Base-by-base conservation (phyloP, 2,329 filamentous ascomycete species). In the Elsinoe fawcettii region DNA sequence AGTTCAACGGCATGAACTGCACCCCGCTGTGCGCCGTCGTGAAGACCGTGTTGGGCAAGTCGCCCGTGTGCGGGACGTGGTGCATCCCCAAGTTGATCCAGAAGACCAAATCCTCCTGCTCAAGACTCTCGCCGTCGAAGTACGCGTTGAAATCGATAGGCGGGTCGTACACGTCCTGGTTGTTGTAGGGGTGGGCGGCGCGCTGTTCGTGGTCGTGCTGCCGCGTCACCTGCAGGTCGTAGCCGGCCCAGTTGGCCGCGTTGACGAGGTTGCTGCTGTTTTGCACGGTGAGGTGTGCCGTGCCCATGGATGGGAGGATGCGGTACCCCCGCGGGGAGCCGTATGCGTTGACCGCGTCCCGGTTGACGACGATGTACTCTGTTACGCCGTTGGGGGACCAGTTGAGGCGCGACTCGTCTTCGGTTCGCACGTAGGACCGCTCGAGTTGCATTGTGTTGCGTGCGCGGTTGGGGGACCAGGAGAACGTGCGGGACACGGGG, bases 71-170 rank as follows among this genome's bases (percentile, higher is more conserved):
- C 8, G 80, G 77, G n/a, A 81, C 67, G 63, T 83, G 80, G 62
- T 83, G 79, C 75, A 79, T 82, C 14, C 80, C 80, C 6, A 79
- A 63, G 58, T 79, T 82, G 59, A 82, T 71, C 73, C 76, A 82
- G 11, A 81, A 55, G 2, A 81, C 78, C 11, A 78, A 58, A 56
- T 77, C 75, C 63, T 76, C 73, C 56, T 77, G 70, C 39, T 66
- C 62, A 2, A 77, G 63, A 8, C 60, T 67, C 63, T 78, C 73
- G 46, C 69, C 71, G 59, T 78, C 63, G 56, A 77, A 72, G 63
- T 74, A 74, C 51, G 71, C 69, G 51, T 60, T 58, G 59, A 78
- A 78, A 62, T 77, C 71, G 16, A 76, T 69, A 53, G 72, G 70
- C 6, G 74, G 75, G 58, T 74, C 71, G 44, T 66, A 64, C 16